Evolutionary conservation across 108 stramenopile genomes (phyloP), one percentile per base, ranked within the genome.

Genomic region (Pseudonitzschia delicatissima): DNA sequence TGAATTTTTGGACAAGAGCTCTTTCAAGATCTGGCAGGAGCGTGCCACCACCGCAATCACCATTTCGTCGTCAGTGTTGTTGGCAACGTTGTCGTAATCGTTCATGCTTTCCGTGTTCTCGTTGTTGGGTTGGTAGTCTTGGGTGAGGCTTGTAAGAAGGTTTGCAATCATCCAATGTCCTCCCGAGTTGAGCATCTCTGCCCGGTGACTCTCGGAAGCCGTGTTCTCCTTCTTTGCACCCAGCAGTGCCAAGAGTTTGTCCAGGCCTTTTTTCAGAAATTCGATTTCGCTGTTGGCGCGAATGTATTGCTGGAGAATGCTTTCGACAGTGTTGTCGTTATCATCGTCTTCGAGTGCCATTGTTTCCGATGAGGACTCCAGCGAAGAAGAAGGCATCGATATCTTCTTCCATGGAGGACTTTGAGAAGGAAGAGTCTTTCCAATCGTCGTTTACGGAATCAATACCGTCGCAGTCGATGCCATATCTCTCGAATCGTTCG

Each of bases 161-260:
- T 36, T 25, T 7, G 60, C 40, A 15, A 61, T 21, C 26, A 61
- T 40, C 60, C 60, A 61, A 25, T 61, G 60, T 18, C 60, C 60
- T 4, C 60, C 60, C 18, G 32, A 25, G 11, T 26, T 1, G 4
- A 61, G 32, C 4, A 61, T 33, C 21, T 61, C 34, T 17, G 5
- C 33, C 3, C 60, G 36, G 12, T 61, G 34, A 5, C 40, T 8
- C n/a, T 42, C 15, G 21, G 37, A 33, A 11, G 4, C 15, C 11
- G 2, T 9, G 53, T 55, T 33, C 31, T 31, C 31, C n/a, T 55
- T 55, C 21, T 55, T 55, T 27, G 29, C 26, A 33, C 53, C 53
- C 29, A 28, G 8, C 29, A 28, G n/a, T 5, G n/a, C 6, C 29
- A n/a, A 55, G 15, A 55, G 53, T 17, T 33, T 31, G 13, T 55